Evolutionary conservation across 2,329 filamentous ascomycete genomes (phyloP).

Genomic region (Sarocladium oryzae): DNA sequence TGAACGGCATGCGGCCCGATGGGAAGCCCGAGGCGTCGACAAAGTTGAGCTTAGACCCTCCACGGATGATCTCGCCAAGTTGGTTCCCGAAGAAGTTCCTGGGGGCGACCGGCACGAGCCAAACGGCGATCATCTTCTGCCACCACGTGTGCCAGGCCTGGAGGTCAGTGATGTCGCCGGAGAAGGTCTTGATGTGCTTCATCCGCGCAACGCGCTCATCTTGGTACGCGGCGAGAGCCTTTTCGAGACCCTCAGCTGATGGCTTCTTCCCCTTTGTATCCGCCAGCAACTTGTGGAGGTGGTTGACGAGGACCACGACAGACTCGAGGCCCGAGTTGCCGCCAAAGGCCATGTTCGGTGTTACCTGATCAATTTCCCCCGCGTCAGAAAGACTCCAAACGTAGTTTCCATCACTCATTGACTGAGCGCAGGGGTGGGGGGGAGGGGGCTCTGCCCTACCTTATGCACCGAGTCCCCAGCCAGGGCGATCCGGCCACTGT

Average conservation of each 20-base stretch:
- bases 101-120: background rate
- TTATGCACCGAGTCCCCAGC: constrained; percentile 27
- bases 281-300: constrained; percentile 11
- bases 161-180: background rate
- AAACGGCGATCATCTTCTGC: background rate
- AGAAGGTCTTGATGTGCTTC: background rate
- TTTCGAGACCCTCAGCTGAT: background rate
- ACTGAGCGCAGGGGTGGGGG: no score
- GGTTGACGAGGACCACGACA: constrained; percentile 17
- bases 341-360: constrained; percentile 22
- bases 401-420: no score
- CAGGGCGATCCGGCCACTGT: constrained; percentile 23
- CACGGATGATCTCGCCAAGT: background rate
- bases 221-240: background rate
- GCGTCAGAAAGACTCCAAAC: background rate
- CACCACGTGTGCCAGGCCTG: background rate
- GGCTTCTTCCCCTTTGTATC: background rate
- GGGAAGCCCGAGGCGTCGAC: background rate
- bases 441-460: constrained; percentile 1
- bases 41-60: background rate
- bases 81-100: background rate
- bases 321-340: constrained; percentile 24
- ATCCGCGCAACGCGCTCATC: background rate
- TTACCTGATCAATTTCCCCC: constrained; percentile 14
- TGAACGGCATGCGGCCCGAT: background rate